Evolutionary conservation across 805 yeast genomes (phyloP).

Genomic region (Cyberlindnera lachancei): DNA sequence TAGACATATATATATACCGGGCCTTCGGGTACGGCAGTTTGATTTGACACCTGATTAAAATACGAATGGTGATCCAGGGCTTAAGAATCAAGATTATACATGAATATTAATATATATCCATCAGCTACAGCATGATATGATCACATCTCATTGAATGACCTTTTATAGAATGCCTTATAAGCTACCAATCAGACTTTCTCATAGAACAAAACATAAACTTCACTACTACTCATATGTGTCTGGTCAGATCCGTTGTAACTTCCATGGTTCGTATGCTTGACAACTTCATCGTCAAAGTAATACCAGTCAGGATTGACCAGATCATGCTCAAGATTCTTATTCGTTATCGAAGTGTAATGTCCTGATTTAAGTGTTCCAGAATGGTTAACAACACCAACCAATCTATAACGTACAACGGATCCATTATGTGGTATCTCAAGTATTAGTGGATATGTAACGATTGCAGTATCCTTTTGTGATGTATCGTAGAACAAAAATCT

Average conservation of each 20-base stretch:
- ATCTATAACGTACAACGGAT: conserved; percentile 35
- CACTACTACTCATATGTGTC: conserved; percentile 38
- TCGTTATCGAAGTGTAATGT: conserved; percentile 65
- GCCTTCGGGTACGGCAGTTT: no score
- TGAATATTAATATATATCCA: no score
- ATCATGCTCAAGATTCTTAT: conserved; percentile 35
- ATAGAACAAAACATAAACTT: conserved; percentile 67
- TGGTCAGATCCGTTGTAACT: conserved; percentile 30
- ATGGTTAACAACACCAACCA: conserved; percentile 64
- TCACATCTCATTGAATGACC: no score
- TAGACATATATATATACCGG: no score
- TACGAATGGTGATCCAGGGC: no score
- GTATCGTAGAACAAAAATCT: conserved; percentile 56
- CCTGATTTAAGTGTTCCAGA: conserved; percentile 66
- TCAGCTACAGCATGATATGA: no score
- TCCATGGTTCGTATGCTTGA: conserved; percentile 42
- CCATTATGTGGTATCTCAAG: conserved; percentile 39
- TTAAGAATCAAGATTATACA: no score
- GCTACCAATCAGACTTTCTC: conserved; percentile 26
- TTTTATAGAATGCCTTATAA: no score
- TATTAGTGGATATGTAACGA: conserved; percentile 48
- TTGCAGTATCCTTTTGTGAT: conserved; percentile 44
- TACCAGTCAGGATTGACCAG: conserved; percentile 50
- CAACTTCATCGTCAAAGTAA: conserved; percentile 66
- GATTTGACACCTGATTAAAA: no score